These are phyloP conservation scores for Arachis hypogaea DNA, from an alignment of 306 rosid species.

Conservation along the genomic window DNA sequence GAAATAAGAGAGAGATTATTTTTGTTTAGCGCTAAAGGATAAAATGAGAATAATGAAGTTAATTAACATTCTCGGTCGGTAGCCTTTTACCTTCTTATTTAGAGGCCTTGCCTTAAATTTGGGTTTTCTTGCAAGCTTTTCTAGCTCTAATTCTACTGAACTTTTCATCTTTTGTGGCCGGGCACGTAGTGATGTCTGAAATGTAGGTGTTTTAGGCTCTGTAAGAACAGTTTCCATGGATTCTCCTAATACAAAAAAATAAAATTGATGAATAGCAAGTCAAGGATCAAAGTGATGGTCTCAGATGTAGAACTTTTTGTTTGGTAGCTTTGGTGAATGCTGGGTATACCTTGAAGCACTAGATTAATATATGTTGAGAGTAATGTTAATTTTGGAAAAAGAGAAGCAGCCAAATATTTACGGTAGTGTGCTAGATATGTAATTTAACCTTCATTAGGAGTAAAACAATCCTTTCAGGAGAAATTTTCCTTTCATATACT, in stretches of 20 bases:
- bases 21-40: slow-evolving; percentile 15
- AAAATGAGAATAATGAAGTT: slow-evolving; percentile 18
- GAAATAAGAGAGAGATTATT: background rate
- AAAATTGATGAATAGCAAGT: background rate
- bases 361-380: no score
- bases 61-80: slow-evolving; percentile 12
- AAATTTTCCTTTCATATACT: no score
- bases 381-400: no score
- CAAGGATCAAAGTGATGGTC: no score
- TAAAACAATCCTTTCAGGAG: no score
- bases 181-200: slow-evolving; percentile 82
- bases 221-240: slow-evolving; percentile 65
- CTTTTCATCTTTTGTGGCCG: slow-evolving; percentile 76
- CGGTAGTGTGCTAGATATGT: no score
- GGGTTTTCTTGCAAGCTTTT: slow-evolving; percentile 76
- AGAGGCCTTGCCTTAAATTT: slow-evolving; percentile 91
- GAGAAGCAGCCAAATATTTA: no score
- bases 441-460: no score
- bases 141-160: slow-evolving; percentile 80
- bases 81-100: slow-evolving; percentile 75
- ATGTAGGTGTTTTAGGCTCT: slow-evolving; percentile 80
- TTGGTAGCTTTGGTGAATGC: no score
- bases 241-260: slow-evolving; percentile 49
- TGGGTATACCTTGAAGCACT: no score
- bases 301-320: no score